A percentile compares a stretch with the other conserved stretches of the same genome.
Evolutionary conservation across 2,329 filamentous ascomycete genomes (phyloP).

Genomic region (Tolypocladium sp.): DNA sequence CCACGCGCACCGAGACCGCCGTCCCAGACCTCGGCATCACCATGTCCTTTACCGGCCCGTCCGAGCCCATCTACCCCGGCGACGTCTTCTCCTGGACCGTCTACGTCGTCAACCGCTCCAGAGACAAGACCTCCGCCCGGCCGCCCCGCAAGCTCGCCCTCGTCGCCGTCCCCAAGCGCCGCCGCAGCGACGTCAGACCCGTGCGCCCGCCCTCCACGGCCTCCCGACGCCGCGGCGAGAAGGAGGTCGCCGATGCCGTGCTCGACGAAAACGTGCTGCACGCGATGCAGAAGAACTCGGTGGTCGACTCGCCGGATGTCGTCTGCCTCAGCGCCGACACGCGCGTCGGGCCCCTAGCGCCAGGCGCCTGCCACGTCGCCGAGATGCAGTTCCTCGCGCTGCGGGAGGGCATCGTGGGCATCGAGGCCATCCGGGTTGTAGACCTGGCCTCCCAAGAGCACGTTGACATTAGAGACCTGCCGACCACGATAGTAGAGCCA

Average conservation of each 20-base stretch:
- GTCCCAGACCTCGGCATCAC: constrained; percentile 60
- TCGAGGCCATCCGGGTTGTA: constrained; percentile 65
- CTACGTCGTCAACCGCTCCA: constrained; percentile 65
- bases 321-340: constrained; percentile 70
- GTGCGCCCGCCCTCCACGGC: constrained; percentile 43
- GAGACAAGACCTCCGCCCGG: constrained; percentile 26
- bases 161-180: constrained; percentile 55
- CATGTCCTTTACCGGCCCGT: constrained; percentile 62
- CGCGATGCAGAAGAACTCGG: constrained; percentile 58
- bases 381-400: constrained; percentile 66
- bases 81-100: constrained; percentile 64
- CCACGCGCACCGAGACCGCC: constrained; percentile 32
- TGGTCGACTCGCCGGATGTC: constrained; percentile 55
- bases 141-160: constrained; percentile 60
- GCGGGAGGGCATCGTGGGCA: constrained; percentile 53
- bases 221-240: constrained; percentile 23
- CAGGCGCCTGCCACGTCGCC: constrained; percentile 64
- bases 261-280: constrained; percentile 64
- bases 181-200: constrained; percentile 46
- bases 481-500: constrained; percentile 51
- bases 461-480: constrained; percentile 67
- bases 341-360: constrained; percentile 61
- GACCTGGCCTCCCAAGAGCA: constrained; percentile 68
- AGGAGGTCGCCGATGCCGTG: constrained; percentile 53
- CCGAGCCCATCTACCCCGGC: constrained; percentile 46